phyloP scores from a whole-genome alignment of 345 rosid genomes.

The Raphanus sativus region DNA sequence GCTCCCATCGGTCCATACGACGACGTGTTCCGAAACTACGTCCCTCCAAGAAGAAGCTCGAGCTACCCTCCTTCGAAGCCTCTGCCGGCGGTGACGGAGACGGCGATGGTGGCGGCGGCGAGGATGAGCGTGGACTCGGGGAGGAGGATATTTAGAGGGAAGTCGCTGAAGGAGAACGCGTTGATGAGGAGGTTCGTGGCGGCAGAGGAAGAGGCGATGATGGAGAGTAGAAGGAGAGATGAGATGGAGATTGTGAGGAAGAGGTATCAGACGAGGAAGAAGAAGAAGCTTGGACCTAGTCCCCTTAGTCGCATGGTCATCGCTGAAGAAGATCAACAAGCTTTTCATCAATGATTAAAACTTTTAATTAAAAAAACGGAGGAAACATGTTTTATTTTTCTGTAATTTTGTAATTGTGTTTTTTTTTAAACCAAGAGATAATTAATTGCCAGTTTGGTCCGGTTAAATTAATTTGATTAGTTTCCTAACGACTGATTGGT shows the following conservation, averaged over 20 bases:
- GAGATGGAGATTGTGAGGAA: conserved; percentile 80
- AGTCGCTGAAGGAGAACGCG: conserved; percentile 81
- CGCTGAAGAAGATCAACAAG: conserved; percentile 46
- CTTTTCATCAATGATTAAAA: not conserved
- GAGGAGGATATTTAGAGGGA: conserved; percentile 77
- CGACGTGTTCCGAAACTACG: conserved; percentile 68
- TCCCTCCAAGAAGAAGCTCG: conserved; percentile 83
- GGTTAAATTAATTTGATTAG: not conserved
- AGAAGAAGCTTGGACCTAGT: conserved; percentile 88
- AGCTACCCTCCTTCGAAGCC: conserved; percentile 79
- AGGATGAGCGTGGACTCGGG: conserved; percentile 54
- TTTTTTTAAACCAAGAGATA: not conserved
- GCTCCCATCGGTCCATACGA: conserved; percentile 87
- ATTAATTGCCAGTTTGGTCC: not conserved
- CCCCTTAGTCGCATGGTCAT: conserved; percentile 77
- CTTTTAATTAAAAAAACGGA: not conserved
- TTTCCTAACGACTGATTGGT: not conserved
- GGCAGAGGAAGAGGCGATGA: conserved; percentile 89
- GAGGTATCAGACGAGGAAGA: conserved; percentile 57
- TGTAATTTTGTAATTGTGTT: not conserved
- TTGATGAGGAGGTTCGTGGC: conserved; percentile 90
- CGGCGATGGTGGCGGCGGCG: conserved; percentile 24
- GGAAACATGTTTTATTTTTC: not conserved
- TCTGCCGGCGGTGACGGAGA: conserved; percentile 30
- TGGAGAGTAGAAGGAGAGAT: conserved; percentile 77